Base-by-base conservation (phyloP, 176 grass and related monocot species). In the Pontederia paniculata region DNA sequence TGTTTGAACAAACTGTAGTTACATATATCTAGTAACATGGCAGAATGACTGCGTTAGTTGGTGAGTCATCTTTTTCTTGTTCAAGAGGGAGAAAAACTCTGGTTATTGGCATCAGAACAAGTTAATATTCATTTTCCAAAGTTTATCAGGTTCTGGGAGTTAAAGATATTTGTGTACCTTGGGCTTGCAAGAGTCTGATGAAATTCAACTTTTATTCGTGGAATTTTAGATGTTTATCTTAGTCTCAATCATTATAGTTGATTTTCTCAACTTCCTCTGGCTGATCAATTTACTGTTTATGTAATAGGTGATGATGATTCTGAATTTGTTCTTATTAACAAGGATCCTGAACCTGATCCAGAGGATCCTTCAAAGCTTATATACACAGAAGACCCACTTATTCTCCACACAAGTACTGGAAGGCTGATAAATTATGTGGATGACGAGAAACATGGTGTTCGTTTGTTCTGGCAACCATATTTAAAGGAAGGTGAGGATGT, bases 351-450 rank as follows among this genome's bases (percentile, higher is more conserved):
- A 44, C 73, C 73, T 23, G 63, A 75, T 25, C 63, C 73, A 17
- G 73, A 67, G 47, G 63, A 75, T 42, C 73, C 73, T 17, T 67
- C 73, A 22, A 23, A 75, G 57, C 73, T 67, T 28, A 22, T 75
- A 10, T 75, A 75, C 48, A 68, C 73, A 5, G 73, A 75, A 44
- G 73, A 75, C 44, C 73, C 73, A 58, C 63, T 75, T 17, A 75
- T 75, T 58, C 42, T 67, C 50, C 73, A 75, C 56, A 75, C 73
- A 52, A 62, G 44, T 21, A 67, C 54, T 14, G 73, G 73, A 9
- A 28, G 63, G 53, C n/a, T 78, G 46, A 64, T 78, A 44, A 72
- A 72, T 72, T 72, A 72, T 52, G 69, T 72, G 57, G 69, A 72
- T 41, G 69, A 72, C 2, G 57, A 72, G 17, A 52, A 72, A 53